Conservation (phyloP, 1,284 basidiomycete genomes). For the Fomitopsis schrenkii region DNA sequence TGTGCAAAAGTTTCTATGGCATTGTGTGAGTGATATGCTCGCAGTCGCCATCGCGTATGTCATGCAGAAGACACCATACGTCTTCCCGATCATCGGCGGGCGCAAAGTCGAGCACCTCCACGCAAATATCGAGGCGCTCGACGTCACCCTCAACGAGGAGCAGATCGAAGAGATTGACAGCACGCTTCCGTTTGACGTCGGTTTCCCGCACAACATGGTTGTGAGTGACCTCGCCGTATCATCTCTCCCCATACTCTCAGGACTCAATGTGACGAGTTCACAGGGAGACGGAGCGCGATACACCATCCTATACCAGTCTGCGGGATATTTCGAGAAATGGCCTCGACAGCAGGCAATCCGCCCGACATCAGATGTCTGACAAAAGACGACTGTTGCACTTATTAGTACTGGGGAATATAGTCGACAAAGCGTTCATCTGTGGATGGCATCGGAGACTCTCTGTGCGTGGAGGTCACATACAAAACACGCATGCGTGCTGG, state of each 20-base stretch:
- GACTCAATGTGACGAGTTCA: no score
- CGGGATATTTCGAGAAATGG: constrained; percentile 22
- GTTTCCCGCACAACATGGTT: constrained; percentile 36
- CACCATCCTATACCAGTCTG: constrained; percentile 10
- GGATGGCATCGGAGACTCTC: no score
- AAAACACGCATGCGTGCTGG: no score
- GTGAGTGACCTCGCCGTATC: constrained; percentile 23
- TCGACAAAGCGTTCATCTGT: no score
- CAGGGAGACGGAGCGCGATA: constrained; percentile 26
- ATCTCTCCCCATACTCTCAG: no score
- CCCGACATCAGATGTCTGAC: no score
- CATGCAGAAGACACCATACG: constrained; percentile 5
- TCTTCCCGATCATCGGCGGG: constrained; percentile 1
- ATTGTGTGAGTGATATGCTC: no score
- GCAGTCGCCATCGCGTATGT: constrained; percentile 40
- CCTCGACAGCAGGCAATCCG: constrained; percentile 7
- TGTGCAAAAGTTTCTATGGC: background rate
- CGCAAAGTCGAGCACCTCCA: constrained; percentile 8
- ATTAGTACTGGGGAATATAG: no score
- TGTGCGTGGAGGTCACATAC: no score
- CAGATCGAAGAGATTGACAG: constrained; percentile 40
- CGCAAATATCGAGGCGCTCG: constrained; percentile 41
- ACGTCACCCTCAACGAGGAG: constrained; percentile 33
- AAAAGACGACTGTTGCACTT: no score
- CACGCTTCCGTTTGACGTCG: constrained; percentile 33